A percentile compares a stretch with the other conserved stretches of the same genome.
These are phyloP conservation scores for Fusarium equiseti DNA, from an alignment of 2,329 filamentous ascomycete genomes.

Conservation along the genomic window DNA sequence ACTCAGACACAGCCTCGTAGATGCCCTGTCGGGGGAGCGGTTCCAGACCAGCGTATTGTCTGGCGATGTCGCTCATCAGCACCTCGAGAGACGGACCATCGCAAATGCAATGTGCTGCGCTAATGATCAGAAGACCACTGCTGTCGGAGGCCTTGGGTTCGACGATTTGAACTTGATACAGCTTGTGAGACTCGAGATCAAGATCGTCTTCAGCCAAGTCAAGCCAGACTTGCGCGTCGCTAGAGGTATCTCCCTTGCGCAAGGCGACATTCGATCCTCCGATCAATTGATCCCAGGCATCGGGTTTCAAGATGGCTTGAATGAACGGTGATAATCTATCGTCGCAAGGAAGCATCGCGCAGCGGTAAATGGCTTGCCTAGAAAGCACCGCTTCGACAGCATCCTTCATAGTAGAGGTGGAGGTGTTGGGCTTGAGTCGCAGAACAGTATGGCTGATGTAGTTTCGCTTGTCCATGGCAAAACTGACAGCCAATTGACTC, in stretches of 20 bases:
- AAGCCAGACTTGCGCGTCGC: neutral
- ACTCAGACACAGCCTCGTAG: neutral
- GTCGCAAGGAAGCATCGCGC: conserved; percentile 8
- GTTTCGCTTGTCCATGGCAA: conserved; percentile 21
- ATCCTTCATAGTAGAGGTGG: neutral
- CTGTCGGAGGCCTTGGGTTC: neutral
- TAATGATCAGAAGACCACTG: conserved; percentile 4
- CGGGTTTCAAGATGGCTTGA: neutral
- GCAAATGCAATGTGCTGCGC: conserved; percentile 23
- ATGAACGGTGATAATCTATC: conserved; percentile 12
- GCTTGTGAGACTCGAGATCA: neutral
- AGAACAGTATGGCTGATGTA: conserved; percentile 25
- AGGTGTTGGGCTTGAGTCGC: neutral
- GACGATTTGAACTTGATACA: conserved; percentile 9
- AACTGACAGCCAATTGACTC: conserved; percentile 25
- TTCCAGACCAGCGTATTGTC: neutral
- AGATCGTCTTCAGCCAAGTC: neutral
- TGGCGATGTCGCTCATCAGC: conserved; percentile 1
- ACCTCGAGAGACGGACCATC: conserved; percentile 27
- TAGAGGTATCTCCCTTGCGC: fast-evolving
- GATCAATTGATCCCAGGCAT: neutral
- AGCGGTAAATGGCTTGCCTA: conserved; percentile 20
- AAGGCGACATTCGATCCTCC: neutral
- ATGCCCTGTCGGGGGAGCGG: neutral
- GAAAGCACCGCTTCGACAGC: neutral